Conservation (phyloP, 768 basidiomycete species). For the Pholiota molesta region DNA sequence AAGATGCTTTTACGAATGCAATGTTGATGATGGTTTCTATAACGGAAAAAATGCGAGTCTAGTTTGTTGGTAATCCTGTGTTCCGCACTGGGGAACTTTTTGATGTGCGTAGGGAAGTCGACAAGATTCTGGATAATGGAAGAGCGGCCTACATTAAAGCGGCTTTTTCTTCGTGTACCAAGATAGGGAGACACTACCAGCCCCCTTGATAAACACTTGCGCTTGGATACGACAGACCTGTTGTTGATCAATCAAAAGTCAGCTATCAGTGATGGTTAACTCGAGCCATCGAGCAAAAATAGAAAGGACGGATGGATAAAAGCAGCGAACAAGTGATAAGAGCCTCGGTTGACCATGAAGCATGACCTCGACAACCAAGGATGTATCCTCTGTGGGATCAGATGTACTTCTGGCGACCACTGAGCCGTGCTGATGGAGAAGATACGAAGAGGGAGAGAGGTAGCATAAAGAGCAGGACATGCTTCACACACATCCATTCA, state of each 20-base stretch:
- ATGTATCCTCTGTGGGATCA: not conserved
- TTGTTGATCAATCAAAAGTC: conserved; percentile 3
- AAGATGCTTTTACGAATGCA: not conserved
- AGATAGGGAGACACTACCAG: conserved; percentile 39
- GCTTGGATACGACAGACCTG: conserved; percentile 44
- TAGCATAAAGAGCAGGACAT: not conserved
- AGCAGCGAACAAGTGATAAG: not conserved
- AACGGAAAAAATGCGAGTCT: conserved; percentile 3
- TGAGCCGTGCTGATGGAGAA: not conserved
- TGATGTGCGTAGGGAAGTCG: not conserved
- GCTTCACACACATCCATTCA: not conserved
- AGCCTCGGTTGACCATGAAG: too few species aligned
- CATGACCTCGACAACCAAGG: too few species aligned
- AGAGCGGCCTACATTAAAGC: not conserved
- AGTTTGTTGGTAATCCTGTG: conserved; percentile 6
- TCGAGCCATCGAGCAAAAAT: conserved; percentile 5
- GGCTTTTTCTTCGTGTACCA: conserved; percentile 33
- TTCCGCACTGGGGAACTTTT: not conserved
- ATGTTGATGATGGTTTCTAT: not conserved
- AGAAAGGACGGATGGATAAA: not conserved
- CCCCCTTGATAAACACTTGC: conserved; percentile 41
- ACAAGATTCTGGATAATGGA: not conserved
- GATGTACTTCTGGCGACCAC: not conserved
- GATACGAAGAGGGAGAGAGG: not conserved
- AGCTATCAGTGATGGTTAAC: not conserved